These are phyloP conservation scores for Silene uniflora DNA, from an alignment of 148 eudicot genomes.

Conservation along the genomic window DNA sequence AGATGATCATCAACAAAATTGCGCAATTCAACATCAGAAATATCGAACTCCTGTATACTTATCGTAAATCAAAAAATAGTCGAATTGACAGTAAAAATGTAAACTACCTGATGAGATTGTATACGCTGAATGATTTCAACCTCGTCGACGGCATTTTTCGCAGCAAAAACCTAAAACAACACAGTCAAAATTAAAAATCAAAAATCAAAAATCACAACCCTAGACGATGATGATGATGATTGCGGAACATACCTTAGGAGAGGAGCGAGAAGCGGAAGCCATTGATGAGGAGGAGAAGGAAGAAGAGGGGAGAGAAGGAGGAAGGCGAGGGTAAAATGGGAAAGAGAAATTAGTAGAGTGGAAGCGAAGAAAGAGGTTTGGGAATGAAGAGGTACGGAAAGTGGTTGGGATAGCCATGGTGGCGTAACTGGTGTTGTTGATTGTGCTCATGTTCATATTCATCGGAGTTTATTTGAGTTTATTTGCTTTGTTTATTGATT, in stretches of 20 bases:
- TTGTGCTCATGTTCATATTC: not conserved
- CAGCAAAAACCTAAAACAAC: slow-evolving; percentile 33
- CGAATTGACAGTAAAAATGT: too few species aligned
- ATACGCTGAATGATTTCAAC: slow-evolving; percentile 50
- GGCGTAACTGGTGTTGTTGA: not conserved
- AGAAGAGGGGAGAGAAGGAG: slow-evolving; percentile 3
- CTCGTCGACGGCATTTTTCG: slow-evolving; percentile 38
- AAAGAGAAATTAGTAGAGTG: slow-evolving; percentile 13
- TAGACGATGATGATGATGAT: not conserved
- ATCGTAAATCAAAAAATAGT: too few species aligned
- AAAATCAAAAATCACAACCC: slow-evolving; percentile 11
- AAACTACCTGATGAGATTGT: slow-evolving; percentile 95
- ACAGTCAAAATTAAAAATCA: not conserved
- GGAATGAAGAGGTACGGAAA: slow-evolving; percentile 1
- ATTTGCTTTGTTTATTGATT: not conserved
- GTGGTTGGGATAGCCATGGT: slow-evolving; percentile 11
- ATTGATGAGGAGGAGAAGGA: slow-evolving; percentile 22
- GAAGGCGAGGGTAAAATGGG: not conserved
- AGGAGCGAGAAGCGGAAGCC: slow-evolving; percentile 33
- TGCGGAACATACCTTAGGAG: too few species aligned
- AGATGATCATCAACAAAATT: not conserved
- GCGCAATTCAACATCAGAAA: slow-evolving; percentile 1
- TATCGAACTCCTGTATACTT: too few species aligned
- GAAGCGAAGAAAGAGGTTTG: slow-evolving; percentile 11
- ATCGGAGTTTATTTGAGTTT: not conserved